A percentile compares a stretch with the other conserved stretches of the same genome.
These are phyloP conservation scores for Agaricus blazei DNA, from an alignment of 768 basidiomycete genomes.

Conservation along the genomic window DNA sequence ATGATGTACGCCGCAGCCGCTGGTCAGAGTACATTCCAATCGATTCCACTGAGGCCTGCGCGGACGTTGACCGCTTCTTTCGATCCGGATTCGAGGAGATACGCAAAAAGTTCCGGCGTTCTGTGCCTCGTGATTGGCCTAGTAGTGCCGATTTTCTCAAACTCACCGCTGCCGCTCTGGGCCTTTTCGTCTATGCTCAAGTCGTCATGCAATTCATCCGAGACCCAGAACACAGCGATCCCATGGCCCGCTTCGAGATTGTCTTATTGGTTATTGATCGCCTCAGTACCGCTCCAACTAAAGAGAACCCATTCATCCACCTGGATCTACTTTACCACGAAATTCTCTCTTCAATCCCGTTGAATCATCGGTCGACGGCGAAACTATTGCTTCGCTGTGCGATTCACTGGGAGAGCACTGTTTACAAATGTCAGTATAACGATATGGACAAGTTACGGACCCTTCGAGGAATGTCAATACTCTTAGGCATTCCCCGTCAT, in stretches of 20 bases:
- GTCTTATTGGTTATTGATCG: background rate
- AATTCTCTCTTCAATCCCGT: background rate
- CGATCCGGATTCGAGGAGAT: background rate
- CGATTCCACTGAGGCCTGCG: background rate
- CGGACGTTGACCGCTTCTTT: background rate
- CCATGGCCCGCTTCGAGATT: background rate
- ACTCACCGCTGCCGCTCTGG: background rate
- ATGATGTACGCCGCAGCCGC: background rate
- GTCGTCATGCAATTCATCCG: background rate
- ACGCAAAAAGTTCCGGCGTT: background rate
- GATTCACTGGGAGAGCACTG: background rate
- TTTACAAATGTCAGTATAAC: background rate
- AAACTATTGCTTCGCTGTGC: background rate
- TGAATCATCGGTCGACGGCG: background rate
- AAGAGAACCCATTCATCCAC: background rate
- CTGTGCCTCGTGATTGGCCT: background rate
- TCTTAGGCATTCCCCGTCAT: background rate
- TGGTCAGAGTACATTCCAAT: background rate
- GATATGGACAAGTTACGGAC: background rate
- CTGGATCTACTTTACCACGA: background rate
- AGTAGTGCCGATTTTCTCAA: background rate
- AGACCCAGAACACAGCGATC: background rate
- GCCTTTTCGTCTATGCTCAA: background rate
- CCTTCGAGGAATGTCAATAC: background rate
- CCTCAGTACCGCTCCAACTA: background rate